Conservation (phyloP, 1,139 yeast genomes). For the Candida sp. region DNA sequence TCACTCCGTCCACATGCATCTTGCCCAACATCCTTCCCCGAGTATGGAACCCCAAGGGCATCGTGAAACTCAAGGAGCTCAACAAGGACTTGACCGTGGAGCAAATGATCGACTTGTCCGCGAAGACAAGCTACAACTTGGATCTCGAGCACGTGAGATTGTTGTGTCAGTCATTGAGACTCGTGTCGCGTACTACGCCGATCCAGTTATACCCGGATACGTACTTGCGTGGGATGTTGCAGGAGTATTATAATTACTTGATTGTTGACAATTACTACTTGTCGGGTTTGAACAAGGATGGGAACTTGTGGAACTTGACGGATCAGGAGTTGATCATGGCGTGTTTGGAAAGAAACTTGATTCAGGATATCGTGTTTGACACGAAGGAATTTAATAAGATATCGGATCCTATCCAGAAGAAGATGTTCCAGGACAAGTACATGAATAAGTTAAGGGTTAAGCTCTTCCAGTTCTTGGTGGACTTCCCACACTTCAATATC, state of each 20-base stretch:
- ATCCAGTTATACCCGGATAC: constrained; percentile 37
- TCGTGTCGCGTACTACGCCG: constrained; percentile 47
- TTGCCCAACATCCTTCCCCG: constrained; percentile 54
- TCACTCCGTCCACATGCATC: constrained; percentile 74
- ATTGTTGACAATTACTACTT: constrained; percentile 56
- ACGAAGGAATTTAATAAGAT: constrained; percentile 17
- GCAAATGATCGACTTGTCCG: constrained; percentile 24
- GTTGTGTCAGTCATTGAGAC: constrained; percentile 36
- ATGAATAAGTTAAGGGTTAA: constrained; percentile 26
- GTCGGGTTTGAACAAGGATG: constrained; percentile 42
- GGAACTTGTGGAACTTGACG: constrained; percentile 51
- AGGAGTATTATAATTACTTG: constrained; percentile 45
- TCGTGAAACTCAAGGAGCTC: constrained; percentile 8
- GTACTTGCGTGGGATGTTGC: constrained; percentile 40
- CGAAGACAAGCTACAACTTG: constrained; percentile 49
- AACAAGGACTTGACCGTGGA: constrained; percentile 10
- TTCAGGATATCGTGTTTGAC: constrained; percentile 28
- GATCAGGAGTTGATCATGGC: constrained; percentile 48
- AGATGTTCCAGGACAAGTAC: constrained; percentile 15
- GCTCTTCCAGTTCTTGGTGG: constrained; percentile 35
- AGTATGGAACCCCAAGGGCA: constrained; percentile 28
- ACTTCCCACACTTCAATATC: constrained; percentile 35
- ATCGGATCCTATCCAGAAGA: constrained; percentile 16
- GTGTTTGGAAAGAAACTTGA: constrained; percentile 54
- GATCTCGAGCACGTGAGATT: constrained; percentile 36